These are phyloP conservation scores for Boeremia lycopersici DNA, from an alignment of 2,329 filamentous ascomycete genomes.

Conservation along the genomic window DNA sequence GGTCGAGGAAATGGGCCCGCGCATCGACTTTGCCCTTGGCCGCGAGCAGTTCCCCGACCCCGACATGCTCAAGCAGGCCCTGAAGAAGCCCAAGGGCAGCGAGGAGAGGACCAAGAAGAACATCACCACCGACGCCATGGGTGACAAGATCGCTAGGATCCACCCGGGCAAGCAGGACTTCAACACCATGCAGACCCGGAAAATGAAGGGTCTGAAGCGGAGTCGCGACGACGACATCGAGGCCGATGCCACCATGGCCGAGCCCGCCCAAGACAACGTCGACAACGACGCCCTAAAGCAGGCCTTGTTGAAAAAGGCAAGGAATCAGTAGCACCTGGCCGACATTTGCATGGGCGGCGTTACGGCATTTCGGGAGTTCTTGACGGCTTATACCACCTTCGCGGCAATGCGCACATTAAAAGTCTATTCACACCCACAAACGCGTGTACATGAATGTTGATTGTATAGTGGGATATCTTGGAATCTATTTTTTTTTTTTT, in stretches of 20 bases:
- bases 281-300: slow-evolving; percentile 7
- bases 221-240: slow-evolving; percentile 55
- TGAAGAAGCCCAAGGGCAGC: slow-evolving; percentile 79
- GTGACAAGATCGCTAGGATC: slow-evolving; percentile 94
- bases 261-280: neutral
- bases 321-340: neutral
- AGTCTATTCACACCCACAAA: slow-evolving; percentile 5
- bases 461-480: slow-evolving; percentile 10
- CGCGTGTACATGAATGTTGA: neutral
- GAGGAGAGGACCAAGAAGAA: slow-evolving; percentile 94
- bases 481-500: neutral
- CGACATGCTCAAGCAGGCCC: slow-evolving; percentile 82
- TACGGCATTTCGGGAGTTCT: slow-evolving; percentile 30
- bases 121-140: slow-evolving; percentile 85
- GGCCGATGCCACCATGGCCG: slow-evolving; percentile 20
- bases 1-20: slow-evolving; percentile 91
- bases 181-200: slow-evolving; percentile 84
- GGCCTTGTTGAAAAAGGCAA: slow-evolving; percentile 19
- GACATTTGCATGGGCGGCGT: slow-evolving; percentile 38
- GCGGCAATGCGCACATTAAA: slow-evolving; percentile 18
- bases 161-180: slow-evolving; percentile 92
- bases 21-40: slow-evolving; percentile 89
- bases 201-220: slow-evolving; percentile 99
- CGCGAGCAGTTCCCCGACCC: slow-evolving; percentile 79
- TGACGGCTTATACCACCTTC: slow-evolving; percentile 33